These are phyloP conservation scores for Emmonsiellopsis sp. DNA, from an alignment of 2,329 filamentous ascomycete species.

Conservation along the genomic window DNA sequence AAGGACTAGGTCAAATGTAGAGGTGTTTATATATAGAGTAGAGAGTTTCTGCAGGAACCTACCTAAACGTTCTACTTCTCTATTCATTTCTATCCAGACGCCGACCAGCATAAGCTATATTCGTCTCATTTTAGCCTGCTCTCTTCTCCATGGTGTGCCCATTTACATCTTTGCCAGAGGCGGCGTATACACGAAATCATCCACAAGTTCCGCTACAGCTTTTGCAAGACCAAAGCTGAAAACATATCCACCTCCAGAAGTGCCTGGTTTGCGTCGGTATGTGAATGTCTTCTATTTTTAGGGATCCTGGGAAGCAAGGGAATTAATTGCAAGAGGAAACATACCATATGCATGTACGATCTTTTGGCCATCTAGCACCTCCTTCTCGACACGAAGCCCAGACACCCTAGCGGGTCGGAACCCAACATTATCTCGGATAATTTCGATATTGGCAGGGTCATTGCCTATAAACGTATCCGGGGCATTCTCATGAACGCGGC, in stretches of 20 bases:
- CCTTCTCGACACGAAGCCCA: constrained; percentile 44
- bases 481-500: not conserved
- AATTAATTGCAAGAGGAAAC: not conserved
- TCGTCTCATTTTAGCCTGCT: no score
- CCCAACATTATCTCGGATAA: constrained; percentile 38
- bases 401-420: constrained; percentile 34
- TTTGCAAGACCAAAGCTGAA: not conserved
- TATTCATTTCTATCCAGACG: no score
- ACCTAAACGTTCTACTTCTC: no score
- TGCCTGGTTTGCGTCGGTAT: not conserved
- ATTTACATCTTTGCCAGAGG: not conserved
- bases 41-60: no score
- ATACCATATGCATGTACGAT: constrained; percentile 1
- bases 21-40: no score
- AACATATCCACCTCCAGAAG: not conserved
- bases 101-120: no score
- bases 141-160: no score
- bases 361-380: constrained; percentile 18
- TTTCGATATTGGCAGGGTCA: constrained; percentile 17
- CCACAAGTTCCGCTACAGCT: not conserved
- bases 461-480: not conserved
- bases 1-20: no score
- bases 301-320: no score
- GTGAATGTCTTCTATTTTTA: not conserved
- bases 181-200: not conserved